Conservation (phyloP, 495 filamentous ascomycete genomes). For the Astrothelium subdiscretum region DNA sequence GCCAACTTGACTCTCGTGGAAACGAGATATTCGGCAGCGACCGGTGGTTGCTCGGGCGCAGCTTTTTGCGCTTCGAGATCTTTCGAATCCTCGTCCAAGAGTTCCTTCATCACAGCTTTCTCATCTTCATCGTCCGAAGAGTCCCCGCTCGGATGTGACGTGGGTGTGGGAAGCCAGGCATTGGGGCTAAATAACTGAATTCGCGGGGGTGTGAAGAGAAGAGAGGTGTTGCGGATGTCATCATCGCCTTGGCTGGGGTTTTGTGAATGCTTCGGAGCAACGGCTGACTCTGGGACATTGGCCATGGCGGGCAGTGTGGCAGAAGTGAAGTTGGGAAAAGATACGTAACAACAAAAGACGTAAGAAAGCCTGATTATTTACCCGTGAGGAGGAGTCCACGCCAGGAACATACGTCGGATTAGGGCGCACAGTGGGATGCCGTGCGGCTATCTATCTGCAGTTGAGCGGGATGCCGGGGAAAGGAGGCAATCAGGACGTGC, state of each 20-base stretch:
- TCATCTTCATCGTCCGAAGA: not conserved
- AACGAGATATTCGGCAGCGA: slow-evolving; percentile 13
- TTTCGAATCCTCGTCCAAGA: slow-evolving; percentile 18
- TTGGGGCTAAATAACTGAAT: not conserved
- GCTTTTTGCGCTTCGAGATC: slow-evolving; percentile 18
- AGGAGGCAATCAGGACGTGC: too few relatives aligned
- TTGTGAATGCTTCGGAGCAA: not conserved
- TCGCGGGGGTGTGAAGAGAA: not conserved
- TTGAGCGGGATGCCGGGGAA: too few relatives aligned
- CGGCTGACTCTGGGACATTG: not conserved
- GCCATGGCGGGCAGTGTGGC: not conserved
- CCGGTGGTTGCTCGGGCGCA: not conserved
- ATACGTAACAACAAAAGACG: not conserved
- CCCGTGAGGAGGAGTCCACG: too few relatives aligned
- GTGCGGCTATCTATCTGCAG: too few relatives aligned
- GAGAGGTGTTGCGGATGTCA: not conserved
- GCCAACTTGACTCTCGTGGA: slow-evolving; percentile 26
- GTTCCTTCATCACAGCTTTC: not conserved
- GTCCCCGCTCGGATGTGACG: not conserved
- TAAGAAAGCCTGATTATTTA: too few relatives aligned
- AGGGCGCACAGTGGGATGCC: too few relatives aligned
- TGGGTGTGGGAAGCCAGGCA: not conserved
- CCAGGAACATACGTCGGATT: too few relatives aligned
- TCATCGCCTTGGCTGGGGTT: not conserved
- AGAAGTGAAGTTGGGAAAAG: not conserved